phyloP scores from a whole-genome alignment of 805 yeast genomes.

The Saccharomyces paradoxus region DNA sequence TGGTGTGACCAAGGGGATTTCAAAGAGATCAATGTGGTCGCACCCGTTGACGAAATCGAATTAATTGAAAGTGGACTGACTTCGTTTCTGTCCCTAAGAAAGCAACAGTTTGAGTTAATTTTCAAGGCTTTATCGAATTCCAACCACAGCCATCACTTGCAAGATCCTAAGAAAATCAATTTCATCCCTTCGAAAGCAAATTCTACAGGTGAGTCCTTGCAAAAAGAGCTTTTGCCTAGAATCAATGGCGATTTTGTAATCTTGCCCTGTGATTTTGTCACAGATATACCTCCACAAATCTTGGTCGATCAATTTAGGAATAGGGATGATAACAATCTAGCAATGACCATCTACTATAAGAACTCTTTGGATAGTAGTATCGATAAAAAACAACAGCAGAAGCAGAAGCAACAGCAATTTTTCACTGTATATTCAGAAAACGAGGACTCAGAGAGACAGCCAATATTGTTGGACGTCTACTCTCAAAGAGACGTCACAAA shows the following conservation, averaged over 20 bases:
- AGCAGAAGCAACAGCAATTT: slow-evolving; percentile 38
- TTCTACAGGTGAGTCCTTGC: slow-evolving; percentile 56
- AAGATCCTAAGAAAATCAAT: slow-evolving; percentile 33
- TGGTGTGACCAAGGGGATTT: slow-evolving; percentile 91
- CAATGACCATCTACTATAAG: slow-evolving; percentile 67
- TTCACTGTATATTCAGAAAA: slow-evolving; percentile 58
- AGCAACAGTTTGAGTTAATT: slow-evolving; percentile 24
- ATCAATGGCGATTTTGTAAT: slow-evolving; percentile 55
- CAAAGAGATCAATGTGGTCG: slow-evolving; percentile 56
- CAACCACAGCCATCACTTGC: slow-evolving; percentile 24
- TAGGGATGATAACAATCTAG: slow-evolving; percentile 57
- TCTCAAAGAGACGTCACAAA: slow-evolving; percentile 60
- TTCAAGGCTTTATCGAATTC: slow-evolving; percentile 16
- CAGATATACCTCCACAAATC: slow-evolving; percentile 86
- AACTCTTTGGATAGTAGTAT: slow-evolving; percentile 72
- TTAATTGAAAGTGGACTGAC: slow-evolving; percentile 44
- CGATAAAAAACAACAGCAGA: slow-evolving; percentile 47
- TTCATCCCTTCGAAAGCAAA: slow-evolving; percentile 39
- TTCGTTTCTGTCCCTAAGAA: slow-evolving; percentile 37
- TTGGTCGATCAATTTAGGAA: slow-evolving; percentile 77
- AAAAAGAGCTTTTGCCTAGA: slow-evolving; percentile 37
- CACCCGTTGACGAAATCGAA: slow-evolving; percentile 40
- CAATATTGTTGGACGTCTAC: slow-evolving; percentile 59
- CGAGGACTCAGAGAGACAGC: slow-evolving; percentile 30
- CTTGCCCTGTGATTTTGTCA: slow-evolving; percentile 88